Percentiles rank a stretch among this genome's conserved stretches.
These are phyloP conservation scores for Herpetospermum pedunculosum DNA, from an alignment of 306 rosid species.

Conservation along the genomic window DNA sequence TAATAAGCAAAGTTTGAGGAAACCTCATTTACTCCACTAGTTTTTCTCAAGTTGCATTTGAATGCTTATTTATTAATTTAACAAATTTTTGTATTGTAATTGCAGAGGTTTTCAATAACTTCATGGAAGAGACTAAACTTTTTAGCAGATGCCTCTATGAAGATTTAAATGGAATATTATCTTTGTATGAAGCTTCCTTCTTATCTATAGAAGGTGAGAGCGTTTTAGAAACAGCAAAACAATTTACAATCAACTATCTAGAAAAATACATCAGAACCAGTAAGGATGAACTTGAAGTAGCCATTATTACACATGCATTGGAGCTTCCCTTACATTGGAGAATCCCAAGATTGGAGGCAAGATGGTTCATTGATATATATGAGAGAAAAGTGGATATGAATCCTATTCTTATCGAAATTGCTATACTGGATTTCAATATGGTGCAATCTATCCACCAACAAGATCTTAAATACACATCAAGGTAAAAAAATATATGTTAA, in stretches of 20 bases:
- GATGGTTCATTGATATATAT: slow-evolving; percentile 17
- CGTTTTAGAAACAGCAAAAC: slow-evolving; percentile 6
- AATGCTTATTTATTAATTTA: not conserved
- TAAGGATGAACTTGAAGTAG: not conserved
- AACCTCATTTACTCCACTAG: too few relatives aligned
- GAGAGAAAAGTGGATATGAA: not conserved
- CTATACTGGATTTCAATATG: slow-evolving; percentile 8
- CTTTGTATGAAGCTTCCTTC: slow-evolving; percentile 16
- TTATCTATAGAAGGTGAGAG: slow-evolving; percentile 7
- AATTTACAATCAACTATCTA: not conserved
- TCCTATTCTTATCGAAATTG: not conserved
- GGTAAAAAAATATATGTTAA: too few relatives aligned
- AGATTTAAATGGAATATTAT: slow-evolving; percentile 9
- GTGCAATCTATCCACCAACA: not conserved
- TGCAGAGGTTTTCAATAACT: slow-evolving; percentile 6
- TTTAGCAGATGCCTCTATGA: not conserved
- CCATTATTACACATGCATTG: slow-evolving; percentile 7
- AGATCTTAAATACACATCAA: not conserved
- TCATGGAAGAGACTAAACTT: not conserved
- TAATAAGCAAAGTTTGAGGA: too few relatives aligned
- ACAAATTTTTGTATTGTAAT: not conserved
- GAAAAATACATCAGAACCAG: not conserved
- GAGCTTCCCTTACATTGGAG: slow-evolving; percentile 3
- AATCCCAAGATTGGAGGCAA: slow-evolving; percentile 1
- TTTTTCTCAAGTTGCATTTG: too few relatives aligned